These are phyloP conservation scores for Nemania serpens DNA, from an alignment of 2,329 filamentous ascomycete species.

Conservation along the genomic window DNA sequence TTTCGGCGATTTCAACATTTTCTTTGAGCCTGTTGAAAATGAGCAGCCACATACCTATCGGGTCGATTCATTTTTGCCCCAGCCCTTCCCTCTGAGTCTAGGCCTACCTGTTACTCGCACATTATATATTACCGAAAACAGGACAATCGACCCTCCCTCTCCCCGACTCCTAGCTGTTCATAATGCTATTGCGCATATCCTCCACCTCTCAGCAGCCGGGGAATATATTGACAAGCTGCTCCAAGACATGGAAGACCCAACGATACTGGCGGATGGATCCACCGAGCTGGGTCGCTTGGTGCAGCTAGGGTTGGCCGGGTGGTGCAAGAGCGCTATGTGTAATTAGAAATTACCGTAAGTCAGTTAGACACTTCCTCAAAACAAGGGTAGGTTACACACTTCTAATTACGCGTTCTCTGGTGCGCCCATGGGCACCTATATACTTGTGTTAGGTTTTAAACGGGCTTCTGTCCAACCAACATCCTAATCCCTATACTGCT, in stretches of 20 bases:
- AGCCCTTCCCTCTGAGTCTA: neutral
- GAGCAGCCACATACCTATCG: constrained; percentile 35
- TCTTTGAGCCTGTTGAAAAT: constrained; percentile 36
- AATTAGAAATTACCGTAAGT: too few relatives aligned
- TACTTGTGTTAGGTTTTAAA: too few relatives aligned
- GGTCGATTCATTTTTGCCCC: constrained; percentile 34
- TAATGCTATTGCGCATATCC: constrained; percentile 41
- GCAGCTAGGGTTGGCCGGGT: constrained; percentile 7
- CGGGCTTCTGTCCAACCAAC: too few relatives aligned
- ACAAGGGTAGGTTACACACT: too few relatives aligned
- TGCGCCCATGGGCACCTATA: too few relatives aligned
- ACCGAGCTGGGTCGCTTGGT: constrained; percentile 25
- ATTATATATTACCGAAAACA: constrained; percentile 35
- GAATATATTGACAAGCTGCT: constrained; percentile 42
- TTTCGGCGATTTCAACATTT: constrained; percentile 44
- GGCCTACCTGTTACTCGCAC: constrained; percentile 39
- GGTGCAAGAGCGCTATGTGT: too few relatives aligned
- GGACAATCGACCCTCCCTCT: constrained; percentile 40
- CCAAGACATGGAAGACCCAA: constrained; percentile 29
- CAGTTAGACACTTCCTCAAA: too few relatives aligned
- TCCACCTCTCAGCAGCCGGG: constrained; percentile 40
- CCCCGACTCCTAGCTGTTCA: constrained; percentile 43
- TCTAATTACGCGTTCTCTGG: too few relatives aligned
- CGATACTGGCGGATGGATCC: constrained; percentile 24
- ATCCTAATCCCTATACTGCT: too few relatives aligned